Evolutionary conservation across 1,284 basidiomycete species (phyloP).

Genomic region (Cerioporus squamosus): DNA sequence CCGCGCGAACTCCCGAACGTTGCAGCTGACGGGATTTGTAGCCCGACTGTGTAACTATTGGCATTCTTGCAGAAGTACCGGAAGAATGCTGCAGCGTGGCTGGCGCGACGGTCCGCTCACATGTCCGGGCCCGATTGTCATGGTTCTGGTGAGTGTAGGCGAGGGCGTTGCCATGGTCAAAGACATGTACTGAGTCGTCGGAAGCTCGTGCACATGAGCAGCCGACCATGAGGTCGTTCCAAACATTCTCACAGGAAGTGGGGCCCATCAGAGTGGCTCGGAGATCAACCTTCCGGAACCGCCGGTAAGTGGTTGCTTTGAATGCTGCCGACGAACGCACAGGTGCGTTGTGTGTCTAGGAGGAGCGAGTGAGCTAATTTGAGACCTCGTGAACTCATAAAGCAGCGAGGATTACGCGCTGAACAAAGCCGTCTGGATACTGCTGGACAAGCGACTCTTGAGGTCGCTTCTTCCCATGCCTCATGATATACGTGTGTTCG

Average conservation of each 20-base stretch:
- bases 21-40: not conserved
- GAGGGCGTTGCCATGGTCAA: not conserved
- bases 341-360: not conserved
- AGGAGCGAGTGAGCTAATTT: not conserved
- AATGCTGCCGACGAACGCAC: not conserved
- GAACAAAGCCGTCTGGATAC: not conserved
- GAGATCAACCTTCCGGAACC: not conserved
- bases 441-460: too few relatives aligned
- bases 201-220: not conserved
- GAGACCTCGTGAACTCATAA: not conserved
- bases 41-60: not conserved
- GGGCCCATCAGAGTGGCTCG: not conserved
- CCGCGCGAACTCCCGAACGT: not conserved
- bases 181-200: not conserved
- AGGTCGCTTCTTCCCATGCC: too few relatives aligned
- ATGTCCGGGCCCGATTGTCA: too few relatives aligned
- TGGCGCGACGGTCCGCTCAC: too few relatives aligned
- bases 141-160: too few relatives aligned
- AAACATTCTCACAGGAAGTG: not conserved
- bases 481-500: too few relatives aligned
- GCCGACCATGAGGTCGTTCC: not conserved
- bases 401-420: not conserved
- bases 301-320: not conserved
- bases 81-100: too few relatives aligned
- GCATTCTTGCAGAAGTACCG: too few relatives aligned